A percentile compares a stretch with the other conserved stretches of the same genome.
phyloP scores from a whole-genome alignment of 1,139 yeast genomes.

The Blastobotrys illinoisensis region DNA sequence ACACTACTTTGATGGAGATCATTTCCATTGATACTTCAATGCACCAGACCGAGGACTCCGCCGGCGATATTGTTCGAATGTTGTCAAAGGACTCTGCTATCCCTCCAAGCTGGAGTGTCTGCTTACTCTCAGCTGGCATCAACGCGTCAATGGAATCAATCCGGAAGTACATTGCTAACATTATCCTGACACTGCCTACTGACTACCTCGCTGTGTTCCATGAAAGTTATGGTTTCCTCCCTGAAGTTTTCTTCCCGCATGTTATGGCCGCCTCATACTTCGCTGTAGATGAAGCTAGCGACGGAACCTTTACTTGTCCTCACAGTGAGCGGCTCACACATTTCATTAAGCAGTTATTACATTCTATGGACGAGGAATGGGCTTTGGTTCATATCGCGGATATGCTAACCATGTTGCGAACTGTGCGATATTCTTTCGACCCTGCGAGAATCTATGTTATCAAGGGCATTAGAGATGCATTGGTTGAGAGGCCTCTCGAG shows the following conservation, averaged over 20 bases:
- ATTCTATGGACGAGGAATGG: conserved; percentile 33
- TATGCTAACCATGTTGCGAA: conserved; percentile 44
- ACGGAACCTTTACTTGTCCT: conserved; percentile 41
- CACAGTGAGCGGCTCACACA: conserved; percentile 50
- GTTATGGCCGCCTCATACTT: conserved; percentile 64
- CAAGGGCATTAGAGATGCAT: conserved; percentile 53
- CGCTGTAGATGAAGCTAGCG: conserved; percentile 28
- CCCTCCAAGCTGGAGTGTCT: conserved; percentile 65
- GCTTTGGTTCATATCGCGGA: conserved; percentile 30
- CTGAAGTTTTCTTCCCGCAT: conserved; percentile 52
- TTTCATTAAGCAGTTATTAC: conserved; percentile 46
- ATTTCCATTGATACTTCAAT: conserved; percentile 79
- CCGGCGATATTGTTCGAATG: conserved; percentile 53
- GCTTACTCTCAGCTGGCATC: conserved; percentile 69
- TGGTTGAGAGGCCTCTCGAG: conserved; percentile 21
- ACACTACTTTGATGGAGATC: conserved; percentile 69
- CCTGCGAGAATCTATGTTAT: conserved; percentile 64
- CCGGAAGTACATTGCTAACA: conserved; percentile 53
- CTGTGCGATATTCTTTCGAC: conserved; percentile 53
- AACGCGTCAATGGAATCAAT: conserved; percentile 77
- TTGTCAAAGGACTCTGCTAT: conserved; percentile 49
- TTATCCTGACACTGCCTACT: conserved; percentile 51
- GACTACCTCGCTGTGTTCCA: conserved; percentile 45
- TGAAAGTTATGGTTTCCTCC: conserved; percentile 45
- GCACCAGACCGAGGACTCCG: conserved; percentile 81